Conservation (phyloP, 164 flowering plant species). For the Dillenia turbinata region DNA sequence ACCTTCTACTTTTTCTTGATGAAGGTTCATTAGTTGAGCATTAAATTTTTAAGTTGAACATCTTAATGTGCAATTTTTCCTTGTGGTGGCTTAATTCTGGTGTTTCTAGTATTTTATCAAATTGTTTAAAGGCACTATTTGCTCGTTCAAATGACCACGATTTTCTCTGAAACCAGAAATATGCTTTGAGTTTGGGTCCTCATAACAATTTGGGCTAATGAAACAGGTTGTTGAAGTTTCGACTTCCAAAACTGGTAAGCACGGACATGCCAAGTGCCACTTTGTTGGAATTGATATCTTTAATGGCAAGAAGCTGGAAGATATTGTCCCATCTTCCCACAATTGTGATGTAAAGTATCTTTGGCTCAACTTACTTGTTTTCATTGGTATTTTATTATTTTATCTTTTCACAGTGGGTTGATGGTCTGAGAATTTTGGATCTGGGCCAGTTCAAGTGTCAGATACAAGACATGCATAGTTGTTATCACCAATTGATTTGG, state of each 20-base stretch:
- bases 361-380: not conserved
- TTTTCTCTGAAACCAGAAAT: too few species aligned
- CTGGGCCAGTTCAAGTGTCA: too few species aligned
- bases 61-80: too few species aligned
- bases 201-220: not conserved
- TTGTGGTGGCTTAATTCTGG: too few species aligned
- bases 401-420: not conserved
- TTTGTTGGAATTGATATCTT: constrained; percentile 53
- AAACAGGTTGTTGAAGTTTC: constrained; percentile 55
- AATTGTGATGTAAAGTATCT: constrained; percentile 47
- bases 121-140: too few species aligned
- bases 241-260: constrained; percentile 61
- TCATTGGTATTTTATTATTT: not conserved
- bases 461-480: too few species aligned
- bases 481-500: not conserved
- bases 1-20: too few species aligned
- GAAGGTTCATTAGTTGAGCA: too few species aligned
- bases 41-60: too few species aligned
- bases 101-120: too few species aligned
- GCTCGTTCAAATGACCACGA: too few species aligned
- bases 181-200: not conserved
- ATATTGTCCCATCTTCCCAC: constrained; percentile 75
- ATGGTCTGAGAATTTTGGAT: too few species aligned
- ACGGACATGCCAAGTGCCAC: constrained; percentile 60
- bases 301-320: constrained; percentile 65